Percentiles rank a stretch among this genome's conserved stretches.
Evolutionary conservation across 2,329 filamentous ascomycete species (phyloP).

Genomic region (Claviceps sorghi): DNA sequence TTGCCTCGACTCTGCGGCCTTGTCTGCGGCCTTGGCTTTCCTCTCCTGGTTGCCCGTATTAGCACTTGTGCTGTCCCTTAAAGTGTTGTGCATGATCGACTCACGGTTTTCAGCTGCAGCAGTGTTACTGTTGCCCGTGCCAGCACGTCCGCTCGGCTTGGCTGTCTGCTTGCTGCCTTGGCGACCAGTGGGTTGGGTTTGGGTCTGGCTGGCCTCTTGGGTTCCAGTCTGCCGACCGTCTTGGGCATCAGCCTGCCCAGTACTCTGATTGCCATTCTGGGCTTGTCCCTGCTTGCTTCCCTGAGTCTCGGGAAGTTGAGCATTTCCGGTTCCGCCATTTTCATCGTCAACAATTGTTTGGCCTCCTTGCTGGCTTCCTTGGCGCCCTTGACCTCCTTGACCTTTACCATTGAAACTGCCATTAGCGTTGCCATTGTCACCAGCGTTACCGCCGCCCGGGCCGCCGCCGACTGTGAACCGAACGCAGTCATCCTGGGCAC

Average conservation of each 20-base stretch:
- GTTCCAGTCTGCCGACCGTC: not conserved
- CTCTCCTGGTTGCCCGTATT: not conserved
- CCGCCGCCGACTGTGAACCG: conserved; percentile 37
- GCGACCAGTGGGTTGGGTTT: not conserved
- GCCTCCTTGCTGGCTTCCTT: not conserved
- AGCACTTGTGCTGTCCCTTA: not conserved
- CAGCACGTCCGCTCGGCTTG: not conserved
- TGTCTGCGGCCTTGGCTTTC: not conserved
- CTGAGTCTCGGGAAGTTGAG: not conserved
- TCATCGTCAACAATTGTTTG: not conserved
- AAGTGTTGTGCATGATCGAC: not conserved
- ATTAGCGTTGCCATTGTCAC: conserved; percentile 6
- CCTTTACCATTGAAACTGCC: not conserved
- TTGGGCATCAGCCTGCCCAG: not conserved
- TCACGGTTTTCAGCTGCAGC: not conserved
- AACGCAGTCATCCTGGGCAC: conserved; percentile 50
- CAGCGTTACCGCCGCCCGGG: conserved; percentile 6
- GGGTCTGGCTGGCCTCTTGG: not conserved
- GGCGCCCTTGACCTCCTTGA: conserved; percentile 5
- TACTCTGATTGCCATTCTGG: not conserved
- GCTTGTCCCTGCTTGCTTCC: not conserved
- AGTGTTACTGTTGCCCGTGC: not conserved
- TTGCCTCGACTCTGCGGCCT: too few relatives aligned
- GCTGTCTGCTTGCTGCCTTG: not conserved
- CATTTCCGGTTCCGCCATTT: not conserved